phyloP scores from a whole-genome alignment of 176 grass and related monocot species.

The Oryza longistaminata region DNA sequence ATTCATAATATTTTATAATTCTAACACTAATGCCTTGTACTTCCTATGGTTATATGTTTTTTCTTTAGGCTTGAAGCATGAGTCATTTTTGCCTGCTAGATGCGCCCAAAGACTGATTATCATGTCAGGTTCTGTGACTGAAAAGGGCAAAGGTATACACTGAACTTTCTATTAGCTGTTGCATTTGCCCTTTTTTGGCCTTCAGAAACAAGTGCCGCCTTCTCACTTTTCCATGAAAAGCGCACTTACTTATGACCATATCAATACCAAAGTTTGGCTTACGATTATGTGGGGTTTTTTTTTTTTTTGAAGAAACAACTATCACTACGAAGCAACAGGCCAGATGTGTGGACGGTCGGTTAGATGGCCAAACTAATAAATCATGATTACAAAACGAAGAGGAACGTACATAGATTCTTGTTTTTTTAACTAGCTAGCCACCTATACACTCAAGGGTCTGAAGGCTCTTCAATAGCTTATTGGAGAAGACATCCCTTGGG shows the following conservation, averaged over 20 bases:
- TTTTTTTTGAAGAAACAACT: not conserved
- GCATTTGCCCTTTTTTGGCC: not conserved
- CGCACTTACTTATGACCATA: not conserved
- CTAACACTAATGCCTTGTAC: not conserved
- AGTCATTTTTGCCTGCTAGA: not conserved
- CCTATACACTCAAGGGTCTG: not conserved
- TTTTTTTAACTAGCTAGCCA: no score
- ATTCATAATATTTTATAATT: not conserved
- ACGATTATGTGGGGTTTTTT: not conserved
- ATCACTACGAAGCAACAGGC: not conserved
- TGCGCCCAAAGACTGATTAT: not conserved
- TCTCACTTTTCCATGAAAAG: not conserved
- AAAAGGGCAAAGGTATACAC: not conserved
- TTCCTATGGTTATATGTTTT: not conserved
- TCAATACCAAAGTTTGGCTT: not conserved
- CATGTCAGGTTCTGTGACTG: not conserved
- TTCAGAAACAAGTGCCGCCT: not conserved
- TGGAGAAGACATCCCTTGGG: not conserved
- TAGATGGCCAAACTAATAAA: no score
- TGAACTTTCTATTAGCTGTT: not conserved
- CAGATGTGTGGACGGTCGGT: not conserved
- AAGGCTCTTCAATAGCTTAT: not conserved
- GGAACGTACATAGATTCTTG: not conserved
- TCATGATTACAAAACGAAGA: not conserved
- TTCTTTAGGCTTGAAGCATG: not conserved